Evolutionary conservation across 331 rosid species (phyloP), one percentile per base, ranked within the genome.

Genomic region (Quercus phellos): DNA sequence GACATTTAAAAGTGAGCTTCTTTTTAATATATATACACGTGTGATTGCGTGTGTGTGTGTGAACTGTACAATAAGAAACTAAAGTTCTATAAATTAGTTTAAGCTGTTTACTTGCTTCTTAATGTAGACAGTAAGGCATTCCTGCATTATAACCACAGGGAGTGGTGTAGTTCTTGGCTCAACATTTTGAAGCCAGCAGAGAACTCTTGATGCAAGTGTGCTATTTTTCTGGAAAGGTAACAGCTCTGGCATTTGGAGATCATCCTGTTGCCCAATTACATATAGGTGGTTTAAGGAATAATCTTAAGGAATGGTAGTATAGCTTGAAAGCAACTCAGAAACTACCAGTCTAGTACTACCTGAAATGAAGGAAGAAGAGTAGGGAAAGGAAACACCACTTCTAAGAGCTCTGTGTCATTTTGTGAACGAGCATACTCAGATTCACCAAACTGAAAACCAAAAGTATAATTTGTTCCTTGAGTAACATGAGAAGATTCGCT

Each of bases 151-250:
- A 83, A 92, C 93, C 72, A 84, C 79, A 34, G 98, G 96, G 67
- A 88, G 97, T 56, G 97, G 89, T 84, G 91, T 90, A 53, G 83
- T 88, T 80, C 85, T 88, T 43, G 86, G 90, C 84, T 89, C 93
- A 78, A 84, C 74, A 86, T 87, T 86, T 82, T 86, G 97, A 81
- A 94, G 80, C 98, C 99, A 94, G 54, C 79, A 76, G 73, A 94
- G 97, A 84, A 92, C 87, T 83, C 89, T 91, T 75, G 97, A 94
- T 67, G 97, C 82, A 84, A 94, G 97, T 68, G 94, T 92, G 90
- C 98, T 86, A 81, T 92, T 94, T 88, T 90, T 90, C 90, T 94
- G 99, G 88, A 87, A 90, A 83, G 99, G 99, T 72, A 94, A 84
- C 82, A 90, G 94, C 85, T 92, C 93, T 29, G 98, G 92, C 84